Conservation (phyloP, 257 asterid genomes). For the Scutellaria barbata region DNA sequence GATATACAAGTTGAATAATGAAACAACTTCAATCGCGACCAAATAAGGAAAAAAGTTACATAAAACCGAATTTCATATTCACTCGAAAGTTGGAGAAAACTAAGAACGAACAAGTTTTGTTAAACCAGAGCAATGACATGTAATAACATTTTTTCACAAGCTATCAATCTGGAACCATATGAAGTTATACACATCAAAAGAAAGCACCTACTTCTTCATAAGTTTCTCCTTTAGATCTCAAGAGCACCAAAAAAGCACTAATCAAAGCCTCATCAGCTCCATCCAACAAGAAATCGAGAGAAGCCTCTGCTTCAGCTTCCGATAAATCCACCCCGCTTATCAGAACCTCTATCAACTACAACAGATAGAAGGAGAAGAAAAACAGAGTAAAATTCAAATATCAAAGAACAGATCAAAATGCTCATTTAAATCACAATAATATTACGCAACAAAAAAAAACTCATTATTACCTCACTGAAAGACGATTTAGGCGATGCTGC, state of each 20-base stretch:
- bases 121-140: no score
- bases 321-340: constrained; percentile 79
- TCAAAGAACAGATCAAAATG: background rate
- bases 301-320: constrained; percentile 83
- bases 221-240: constrained; percentile 98
- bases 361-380: constrained; percentile 10
- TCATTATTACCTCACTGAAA: constrained; percentile 50
- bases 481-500: constrained; percentile 46
- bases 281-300: constrained; percentile 83
- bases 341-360: constrained; percentile 76
- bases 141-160: no score
- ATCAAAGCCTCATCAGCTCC: constrained; percentile 91
- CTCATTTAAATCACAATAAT: background rate
- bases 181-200: background rate
- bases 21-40: background rate
- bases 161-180: background rate
- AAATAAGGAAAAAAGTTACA: no score
- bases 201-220: constrained; percentile 72
- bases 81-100: no score
- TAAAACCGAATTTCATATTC: no score
- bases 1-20: background rate
- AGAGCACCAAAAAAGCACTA: constrained; percentile 91
- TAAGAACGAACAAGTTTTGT: no score
- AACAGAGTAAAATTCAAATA: background rate
- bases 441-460: background rate